Evolutionary conservation across 2,329 filamentous ascomycete species (phyloP), one percentile per base, ranked within the genome.

Genomic region (Ceratocystis papillata): DNA sequence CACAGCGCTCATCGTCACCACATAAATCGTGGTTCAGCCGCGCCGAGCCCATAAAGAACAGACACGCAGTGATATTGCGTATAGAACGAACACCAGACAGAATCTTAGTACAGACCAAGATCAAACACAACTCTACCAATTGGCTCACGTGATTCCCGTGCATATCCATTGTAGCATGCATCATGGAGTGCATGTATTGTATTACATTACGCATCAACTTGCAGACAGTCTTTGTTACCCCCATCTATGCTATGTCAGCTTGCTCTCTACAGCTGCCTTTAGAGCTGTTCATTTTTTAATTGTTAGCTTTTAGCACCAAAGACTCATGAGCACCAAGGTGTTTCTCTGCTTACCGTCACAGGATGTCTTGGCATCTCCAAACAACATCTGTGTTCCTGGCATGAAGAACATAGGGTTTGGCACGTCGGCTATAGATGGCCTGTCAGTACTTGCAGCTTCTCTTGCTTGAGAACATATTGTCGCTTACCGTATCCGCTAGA

Each of bases 391-490:
- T 1, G 90, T 91, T 63, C 87, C 87, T 2, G 88, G 87, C 88
- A 92, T 93, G 76, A 87, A 94, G 76, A 95, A 94, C 89, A 96
- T 92, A 0, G 91, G 90, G 73, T 96, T 96, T 10, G 88, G 88
- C 8, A 96, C 89, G 76, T 96, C 90, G 22, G 91, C 88, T 88
- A 70, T 46, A 37, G 28, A 12, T 41, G 37, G 1, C 30, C 15
- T 20, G 68, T 73, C 69, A 72, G 72, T 63, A 41, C 30, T 64
- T 41, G 7, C 20, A 17, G 7, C 41, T 15, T 41, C 10, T 12
- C 15, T 25, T 7, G 10, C 41, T 6, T n/a, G 28, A 12, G 28
- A 12, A 5, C 22, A 30, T 7, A 28, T 6, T 3, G 17, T 53
- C 30, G 76, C 83, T 77, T 72, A 87, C 86, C 89, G 75, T 96